phyloP scores from a whole-genome alignment of 805 yeast genomes.

The Sungouiella thailandica region DNA sequence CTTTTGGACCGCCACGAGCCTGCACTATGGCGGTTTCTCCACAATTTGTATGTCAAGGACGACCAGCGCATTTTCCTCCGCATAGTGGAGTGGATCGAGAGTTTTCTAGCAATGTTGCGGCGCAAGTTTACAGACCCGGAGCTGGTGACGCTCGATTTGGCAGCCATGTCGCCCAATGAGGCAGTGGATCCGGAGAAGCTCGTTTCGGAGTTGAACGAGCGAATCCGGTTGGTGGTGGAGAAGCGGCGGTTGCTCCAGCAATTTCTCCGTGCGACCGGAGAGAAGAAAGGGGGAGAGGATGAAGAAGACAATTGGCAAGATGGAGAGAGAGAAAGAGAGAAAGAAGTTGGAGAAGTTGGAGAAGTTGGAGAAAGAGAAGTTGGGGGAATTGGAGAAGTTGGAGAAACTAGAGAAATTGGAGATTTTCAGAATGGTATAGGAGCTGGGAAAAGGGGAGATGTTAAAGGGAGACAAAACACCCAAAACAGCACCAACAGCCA shows the following conservation, averaged over 20 bases:
- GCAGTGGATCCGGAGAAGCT: conserved; percentile 30
- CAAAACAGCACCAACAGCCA: no score
- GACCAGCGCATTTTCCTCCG: conserved; percentile 64
- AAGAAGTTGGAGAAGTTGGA: no score
- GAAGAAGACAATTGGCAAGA: neutral
- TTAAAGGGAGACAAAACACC: no score
- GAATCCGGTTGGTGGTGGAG: conserved; percentile 31
- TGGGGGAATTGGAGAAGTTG: no score
- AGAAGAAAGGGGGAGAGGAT: neutral
- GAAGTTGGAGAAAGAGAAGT: no score
- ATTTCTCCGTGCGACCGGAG: conserved; percentile 17
- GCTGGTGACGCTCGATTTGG: conserved; percentile 43
- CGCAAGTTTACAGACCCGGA: conserved; percentile 46
- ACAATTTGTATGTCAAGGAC: conserved; percentile 78
- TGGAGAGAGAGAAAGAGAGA: no score
- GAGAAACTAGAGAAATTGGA: neutral
- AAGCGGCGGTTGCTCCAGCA: conserved; percentile 38
- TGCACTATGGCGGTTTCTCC: conserved; percentile 68
- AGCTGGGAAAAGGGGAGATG: no score
- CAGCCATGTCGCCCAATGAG: conserved; percentile 10
- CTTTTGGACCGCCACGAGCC: conserved; percentile 70
- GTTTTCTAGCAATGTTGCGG: conserved; percentile 58
- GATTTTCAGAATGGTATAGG: no score
- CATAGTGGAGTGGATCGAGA: conserved; percentile 69
- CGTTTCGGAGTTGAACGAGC: conserved; percentile 33